Evolutionary conservation across 2,329 filamentous ascomycete genomes (phyloP).

Genomic region (Microsporum audouinii): DNA sequence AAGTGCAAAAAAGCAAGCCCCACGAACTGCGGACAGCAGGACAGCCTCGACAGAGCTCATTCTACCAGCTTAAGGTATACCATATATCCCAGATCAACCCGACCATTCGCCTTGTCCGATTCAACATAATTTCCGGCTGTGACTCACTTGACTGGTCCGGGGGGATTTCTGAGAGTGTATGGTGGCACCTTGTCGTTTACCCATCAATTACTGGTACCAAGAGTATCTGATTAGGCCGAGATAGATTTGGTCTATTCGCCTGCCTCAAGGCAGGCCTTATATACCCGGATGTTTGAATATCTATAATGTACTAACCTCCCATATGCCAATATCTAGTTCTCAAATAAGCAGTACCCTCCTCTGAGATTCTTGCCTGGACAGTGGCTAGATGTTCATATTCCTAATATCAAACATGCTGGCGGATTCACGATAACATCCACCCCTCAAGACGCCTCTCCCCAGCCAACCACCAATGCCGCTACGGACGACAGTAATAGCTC

Average conservation of each 20-base stretch:
- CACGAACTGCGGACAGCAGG: conserved; percentile 63
- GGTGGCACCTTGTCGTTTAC: background rate
- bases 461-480: conserved; percentile 10
- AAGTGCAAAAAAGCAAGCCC: conserved; percentile 20
- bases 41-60: conserved; percentile 56
- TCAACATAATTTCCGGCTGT: conserved; percentile 41
- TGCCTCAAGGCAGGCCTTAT: background rate
- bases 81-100: conserved; percentile 55
- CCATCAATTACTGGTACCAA: background rate
- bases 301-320: background rate
- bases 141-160: background rate
- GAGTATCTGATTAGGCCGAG: background rate
- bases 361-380: conserved; percentile 66
- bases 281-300: background rate
- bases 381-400: conserved; percentile 76
- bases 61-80: conserved; percentile 52
- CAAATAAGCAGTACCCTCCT: conserved; percentile 18
- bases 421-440: conserved; percentile 82
- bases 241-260: background rate
- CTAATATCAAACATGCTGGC: conserved; percentile 56
- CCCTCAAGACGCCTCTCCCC: conserved; percentile 44
- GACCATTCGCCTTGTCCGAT: conserved; percentile 54
- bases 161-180: background rate
- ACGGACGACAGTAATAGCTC: conserved; percentile 5
- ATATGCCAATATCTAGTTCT: background rate